These are phyloP conservation scores for Alternaria infectoria DNA, from an alignment of 2,329 filamentous ascomycete genomes.

Conservation along the genomic window DNA sequence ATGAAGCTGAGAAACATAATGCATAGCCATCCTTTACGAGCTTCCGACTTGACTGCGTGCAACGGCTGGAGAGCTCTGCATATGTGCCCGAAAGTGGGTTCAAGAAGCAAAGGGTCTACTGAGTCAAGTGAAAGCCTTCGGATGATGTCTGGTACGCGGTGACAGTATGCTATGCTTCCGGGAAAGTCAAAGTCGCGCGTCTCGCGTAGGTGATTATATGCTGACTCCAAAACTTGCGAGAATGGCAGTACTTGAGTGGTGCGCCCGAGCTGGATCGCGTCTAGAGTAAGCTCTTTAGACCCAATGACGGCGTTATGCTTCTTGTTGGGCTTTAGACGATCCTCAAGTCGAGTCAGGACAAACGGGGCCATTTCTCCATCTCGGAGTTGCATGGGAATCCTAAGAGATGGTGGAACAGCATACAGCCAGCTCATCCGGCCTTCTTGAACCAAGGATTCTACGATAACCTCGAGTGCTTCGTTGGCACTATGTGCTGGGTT, in stretches of 20 bases:
- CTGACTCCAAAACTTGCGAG: neutral
- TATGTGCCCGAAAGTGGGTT: neutral
- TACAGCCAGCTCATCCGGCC: neutral
- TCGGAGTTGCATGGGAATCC: neutral
- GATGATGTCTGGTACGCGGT: neutral
- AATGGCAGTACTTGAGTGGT: neutral
- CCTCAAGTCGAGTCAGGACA: neutral
- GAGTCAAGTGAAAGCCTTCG: neutral
- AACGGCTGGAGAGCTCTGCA: neutral
- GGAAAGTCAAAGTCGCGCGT: neutral
- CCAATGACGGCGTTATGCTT: neutral
- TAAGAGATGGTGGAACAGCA: neutral
- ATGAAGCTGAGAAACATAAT: neutral
- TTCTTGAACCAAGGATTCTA: neutral
- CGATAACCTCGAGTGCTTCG: neutral
- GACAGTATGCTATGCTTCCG: neutral
- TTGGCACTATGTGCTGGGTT: neutral
- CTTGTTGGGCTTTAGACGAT: neutral
- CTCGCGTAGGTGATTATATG: neutral
- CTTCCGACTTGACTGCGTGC: neutral
- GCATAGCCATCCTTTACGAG: neutral
- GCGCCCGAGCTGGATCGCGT: neutral
- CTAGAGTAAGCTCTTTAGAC: neutral
- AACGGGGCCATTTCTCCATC: neutral
- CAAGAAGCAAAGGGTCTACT: neutral